Base-by-base conservation (phyloP, 140 eudicot species). In the Oenanthe javanica region DNA sequence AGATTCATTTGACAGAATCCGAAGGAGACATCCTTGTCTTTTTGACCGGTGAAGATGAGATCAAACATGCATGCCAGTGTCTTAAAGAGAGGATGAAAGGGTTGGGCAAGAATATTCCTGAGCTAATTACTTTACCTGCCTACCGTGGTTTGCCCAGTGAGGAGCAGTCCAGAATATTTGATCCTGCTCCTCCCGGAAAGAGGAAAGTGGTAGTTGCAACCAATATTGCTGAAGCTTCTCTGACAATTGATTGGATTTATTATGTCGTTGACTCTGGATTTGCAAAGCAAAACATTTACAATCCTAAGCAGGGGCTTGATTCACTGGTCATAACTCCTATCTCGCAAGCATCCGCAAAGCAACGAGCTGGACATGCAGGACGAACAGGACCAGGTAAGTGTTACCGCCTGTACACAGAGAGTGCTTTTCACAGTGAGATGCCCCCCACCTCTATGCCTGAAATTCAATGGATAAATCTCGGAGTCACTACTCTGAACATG, bases 1-100 rank as follows among this genome's bases (percentile, higher is more conserved):
- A 94, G 90, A 94, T 94, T 63, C 98, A 94, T 82, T 82, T 91
- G 87, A 94, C 97, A 14, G 97, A 94, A 84, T 94, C 98, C 3
- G 97, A 91, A 82, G 98, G 98, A 2, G 98, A 93, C 77, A 79
- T 89, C 54, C 93, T 89, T 72, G 79, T 89, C 57, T 89, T 89
- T 72, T 83, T 89, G 84, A 89, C 93, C 31, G 93, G 93, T 61
- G 86, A 89, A 75, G 90, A 89, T 78, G 93, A 89, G 77, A 89
- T 89, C 66, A 90, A 89, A 83, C 82, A 84, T 85, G 90, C 87
- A 1, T 89, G 93, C 64, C 90, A 87, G 48, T 86, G 87, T 79
- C 89, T 89, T 40, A 72, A 75, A 64, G 90, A 89, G 80, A 87
- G 89, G 49, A 89, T 89, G 89, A 87, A 85, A 82, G 87, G 84